Conservation (phyloP, 139 green algal genomes). For the Microglena sp. region DNA sequence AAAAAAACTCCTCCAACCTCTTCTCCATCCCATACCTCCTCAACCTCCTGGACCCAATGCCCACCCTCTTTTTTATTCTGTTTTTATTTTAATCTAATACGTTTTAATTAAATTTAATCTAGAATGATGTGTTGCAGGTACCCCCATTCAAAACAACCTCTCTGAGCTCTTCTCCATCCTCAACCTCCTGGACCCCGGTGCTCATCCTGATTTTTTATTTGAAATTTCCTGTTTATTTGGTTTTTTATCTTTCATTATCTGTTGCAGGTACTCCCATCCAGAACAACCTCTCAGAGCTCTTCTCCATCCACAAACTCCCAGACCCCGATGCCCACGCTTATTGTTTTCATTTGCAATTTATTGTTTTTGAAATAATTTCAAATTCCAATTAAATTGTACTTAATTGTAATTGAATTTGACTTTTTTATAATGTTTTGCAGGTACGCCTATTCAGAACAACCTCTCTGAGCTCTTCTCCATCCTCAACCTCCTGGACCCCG, state of each 20-base stretch:
- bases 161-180: slow-evolving; percentile 76
- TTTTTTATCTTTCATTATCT: too few relatives aligned
- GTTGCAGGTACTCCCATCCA: slow-evolving; percentile 75
- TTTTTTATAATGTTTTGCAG: slow-evolving; percentile 20
- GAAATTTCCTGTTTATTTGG: too few relatives aligned
- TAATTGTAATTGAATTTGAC: too few relatives aligned
- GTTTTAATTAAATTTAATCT: too few relatives aligned
- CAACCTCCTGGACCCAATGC: too few relatives aligned
- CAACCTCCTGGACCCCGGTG: slow-evolving; percentile 60
- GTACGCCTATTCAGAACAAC: slow-evolving; percentile 94
- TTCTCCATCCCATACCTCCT: too few relatives aligned
- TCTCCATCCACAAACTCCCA: slow-evolving; percentile 71
- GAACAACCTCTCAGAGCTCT: slow-evolving; percentile 91
- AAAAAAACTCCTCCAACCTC: too few relatives aligned
- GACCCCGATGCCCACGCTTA: slow-evolving; percentile 33
- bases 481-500: slow-evolving; percentile 69
- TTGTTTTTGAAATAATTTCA: too few relatives aligned
- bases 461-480: slow-evolving; percentile 77
- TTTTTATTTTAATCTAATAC: too few relatives aligned
- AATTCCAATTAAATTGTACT: too few relatives aligned
- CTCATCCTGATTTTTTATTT: slow-evolving; percentile 13
- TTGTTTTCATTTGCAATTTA: too few relatives aligned
- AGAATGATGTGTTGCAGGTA: slow-evolving; percentile 45
- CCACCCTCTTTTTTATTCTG: too few relatives aligned
- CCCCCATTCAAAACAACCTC: slow-evolving; percentile 94